phyloP scores from a whole-genome alignment of 139 green algal genomes.

The Chlamydomonas eustigma region DNA sequence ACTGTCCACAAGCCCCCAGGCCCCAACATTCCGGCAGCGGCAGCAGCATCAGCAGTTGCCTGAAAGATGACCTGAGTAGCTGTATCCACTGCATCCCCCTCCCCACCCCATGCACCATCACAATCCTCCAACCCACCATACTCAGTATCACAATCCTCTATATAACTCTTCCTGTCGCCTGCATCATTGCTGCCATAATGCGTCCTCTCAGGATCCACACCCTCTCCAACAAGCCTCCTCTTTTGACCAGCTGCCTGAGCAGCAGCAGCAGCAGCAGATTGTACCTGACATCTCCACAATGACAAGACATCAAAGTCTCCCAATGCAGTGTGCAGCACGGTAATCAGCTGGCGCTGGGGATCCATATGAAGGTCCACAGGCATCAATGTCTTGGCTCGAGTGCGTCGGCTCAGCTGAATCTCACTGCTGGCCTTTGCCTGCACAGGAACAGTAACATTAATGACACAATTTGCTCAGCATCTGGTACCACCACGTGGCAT shows the following conservation, averaged over 20 bases:
- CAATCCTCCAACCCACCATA: not conserved
- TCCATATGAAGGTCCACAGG: conserved; percentile 8
- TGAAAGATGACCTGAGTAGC: not conserved
- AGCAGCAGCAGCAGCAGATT: not conserved
- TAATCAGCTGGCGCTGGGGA: not conserved
- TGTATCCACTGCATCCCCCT: not conserved
- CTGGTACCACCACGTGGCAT: too few species aligned
- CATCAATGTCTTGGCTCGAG: conserved; percentile 7
- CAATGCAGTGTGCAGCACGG: not conserved
- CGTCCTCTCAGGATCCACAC: not conserved
- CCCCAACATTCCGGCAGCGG: conserved; percentile 1
- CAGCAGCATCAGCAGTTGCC: not conserved
- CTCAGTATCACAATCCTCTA: not conserved
- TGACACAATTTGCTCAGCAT: too few species aligned
- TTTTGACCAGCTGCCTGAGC: not conserved
- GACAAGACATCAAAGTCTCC: conserved; percentile 7
- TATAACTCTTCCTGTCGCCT: not conserved
- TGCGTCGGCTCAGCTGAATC: conserved; percentile 9
- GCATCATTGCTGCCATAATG: not conserved
- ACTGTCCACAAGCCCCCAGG: not conserved
- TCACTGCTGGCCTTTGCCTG: not conserved
- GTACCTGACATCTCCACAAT: not conserved
- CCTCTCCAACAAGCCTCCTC: not conserved
- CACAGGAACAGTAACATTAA: too few species aligned
- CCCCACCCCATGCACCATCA: not conserved